Evolutionary conservation across 2,329 filamentous ascomycete genomes (phyloP), one percentile per base, ranked within the genome.

Genomic region (Diplodia seriata): DNA sequence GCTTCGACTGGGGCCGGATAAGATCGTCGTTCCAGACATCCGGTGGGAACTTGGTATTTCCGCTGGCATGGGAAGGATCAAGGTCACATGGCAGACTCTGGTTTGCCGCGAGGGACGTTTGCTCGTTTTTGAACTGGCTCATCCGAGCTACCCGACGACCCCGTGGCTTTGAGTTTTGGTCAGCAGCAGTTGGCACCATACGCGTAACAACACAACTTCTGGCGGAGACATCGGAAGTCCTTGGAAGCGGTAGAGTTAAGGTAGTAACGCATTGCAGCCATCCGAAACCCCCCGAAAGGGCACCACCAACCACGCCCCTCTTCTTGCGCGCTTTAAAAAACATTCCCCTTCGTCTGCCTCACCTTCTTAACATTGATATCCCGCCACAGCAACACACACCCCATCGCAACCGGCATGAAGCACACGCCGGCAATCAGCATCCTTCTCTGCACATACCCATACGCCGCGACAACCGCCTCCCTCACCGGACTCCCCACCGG

Each of bases 401-500:
- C 68, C 20, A 76, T 36, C 18, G 70, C 71, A 14, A 79, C 36
- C 57, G 71, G 74, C 71, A 74, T 73, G 49, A 76, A 68, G 4
- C 70, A 72, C 5, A 73, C 75, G 53, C 77, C 71, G 6, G 79
- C 78, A 57, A 81, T 79, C 36, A 82, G 71, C 77, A 82, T 77
- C n/a, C 73, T 70, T 23, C 73, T 78, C 75, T 86, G 83, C 3
- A 72, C 67, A 43, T 70, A 70, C 23, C 68, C 71, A 53, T 78
- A 79, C 1, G 76, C 74, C 26, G 69, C 51, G 29, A 74, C 69
- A 56, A 79, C 78, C 1, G 73, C 77, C 1, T 78, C 72, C 14
- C 88, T 76, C 15, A 81, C 83, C 0, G 81, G 77, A 1, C 77
- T 83, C 1, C 85, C 86, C 12, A 80, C 69, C 0, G 78, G 76